Conservation (phyloP, 108 stramenopile genomes). For the Cyclostephanos tholiformis region DNA sequence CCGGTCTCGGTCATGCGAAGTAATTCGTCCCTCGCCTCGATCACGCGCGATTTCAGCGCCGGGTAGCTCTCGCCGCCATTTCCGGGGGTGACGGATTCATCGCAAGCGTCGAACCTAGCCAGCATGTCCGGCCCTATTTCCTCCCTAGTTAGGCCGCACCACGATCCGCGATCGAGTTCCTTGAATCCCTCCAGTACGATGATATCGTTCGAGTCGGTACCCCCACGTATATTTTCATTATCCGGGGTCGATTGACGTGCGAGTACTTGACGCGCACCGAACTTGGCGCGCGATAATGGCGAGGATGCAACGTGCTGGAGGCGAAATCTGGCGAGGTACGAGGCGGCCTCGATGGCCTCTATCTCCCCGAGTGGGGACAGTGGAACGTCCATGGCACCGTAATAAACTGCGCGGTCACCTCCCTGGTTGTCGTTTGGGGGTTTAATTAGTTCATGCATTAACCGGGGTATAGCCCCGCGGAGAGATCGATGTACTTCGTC, state of each 20-base stretch:
- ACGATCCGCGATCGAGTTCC: slow-evolving; percentile 78
- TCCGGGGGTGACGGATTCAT: slow-evolving; percentile 79
- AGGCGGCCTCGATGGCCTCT: slow-evolving; percentile 82
- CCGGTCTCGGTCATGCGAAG: slow-evolving; percentile 60
- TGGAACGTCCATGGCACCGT: slow-evolving; percentile 85
- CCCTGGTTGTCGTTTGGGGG: slow-evolving; percentile 28
- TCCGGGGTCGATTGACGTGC: slow-evolving; percentile 27
- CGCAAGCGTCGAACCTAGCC: slow-evolving; percentile 82
- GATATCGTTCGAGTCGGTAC: slow-evolving; percentile 32
- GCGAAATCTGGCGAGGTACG: slow-evolving; percentile 64
- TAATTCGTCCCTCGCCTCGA: slow-evolving; percentile 66
- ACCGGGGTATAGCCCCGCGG: neutral
- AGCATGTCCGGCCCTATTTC: slow-evolving; percentile 78
- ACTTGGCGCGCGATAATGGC: slow-evolving; percentile 79
- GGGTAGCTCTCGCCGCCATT: slow-evolving; percentile 84
- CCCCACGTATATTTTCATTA: neutral
- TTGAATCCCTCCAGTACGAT: slow-evolving; percentile 68
- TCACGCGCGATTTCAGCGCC: slow-evolving; percentile 67
- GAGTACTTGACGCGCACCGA: slow-evolving; percentile 73
- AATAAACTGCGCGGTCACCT: slow-evolving; percentile 83
- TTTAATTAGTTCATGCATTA: neutral
- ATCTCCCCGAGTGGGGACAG: slow-evolving; percentile 81
- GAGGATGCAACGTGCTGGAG: slow-evolving; percentile 73
- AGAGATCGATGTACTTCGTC: neutral
- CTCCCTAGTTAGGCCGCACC: slow-evolving; percentile 70